Evolutionary conservation across 768 basidiomycete species (phyloP).

Genomic region (Clitopilus passeckerianus): DNA sequence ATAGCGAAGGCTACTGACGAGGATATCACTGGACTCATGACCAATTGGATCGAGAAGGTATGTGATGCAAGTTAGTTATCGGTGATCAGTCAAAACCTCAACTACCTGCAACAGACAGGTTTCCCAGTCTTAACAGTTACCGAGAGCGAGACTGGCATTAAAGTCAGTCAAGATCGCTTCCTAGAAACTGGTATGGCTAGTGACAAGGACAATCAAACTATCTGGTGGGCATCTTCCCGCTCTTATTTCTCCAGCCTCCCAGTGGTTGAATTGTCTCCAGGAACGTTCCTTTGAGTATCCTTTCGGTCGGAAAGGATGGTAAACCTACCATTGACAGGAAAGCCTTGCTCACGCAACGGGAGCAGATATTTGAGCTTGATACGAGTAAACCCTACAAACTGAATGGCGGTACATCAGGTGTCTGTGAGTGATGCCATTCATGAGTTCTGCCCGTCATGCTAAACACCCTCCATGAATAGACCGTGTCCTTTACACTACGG

Average conservation of each 20-base stretch:
- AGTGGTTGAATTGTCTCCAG: constrained; percentile 27
- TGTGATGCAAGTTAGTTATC: not conserved
- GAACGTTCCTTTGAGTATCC: constrained; percentile 76
- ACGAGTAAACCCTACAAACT: constrained; percentile 80
- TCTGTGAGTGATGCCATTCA: constrained; percentile 53
- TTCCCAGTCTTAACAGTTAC: constrained; percentile 89
- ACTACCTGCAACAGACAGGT: constrained; percentile 41
- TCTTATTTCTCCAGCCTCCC: not conserved
- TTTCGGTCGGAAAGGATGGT: constrained; percentile 55
- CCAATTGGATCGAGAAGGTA: constrained; percentile 87
- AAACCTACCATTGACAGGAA: constrained; percentile 54
- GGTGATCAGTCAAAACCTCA: not conserved
- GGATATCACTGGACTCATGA: constrained; percentile 79
- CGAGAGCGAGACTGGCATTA: constrained; percentile 67
- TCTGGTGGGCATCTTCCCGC: constrained; percentile 50
- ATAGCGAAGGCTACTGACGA: constrained; percentile 70
- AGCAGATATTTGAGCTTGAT: constrained; percentile 68
- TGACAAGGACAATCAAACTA: constrained; percentile 80
- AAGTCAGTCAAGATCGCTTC: constrained; percentile 88
- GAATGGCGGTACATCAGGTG: constrained; percentile 84
- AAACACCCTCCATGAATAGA: constrained; percentile 34
- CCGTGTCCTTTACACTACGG: constrained; percentile 82
- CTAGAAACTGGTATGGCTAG: constrained; percentile 77
- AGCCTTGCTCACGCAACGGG: constrained; percentile 62
- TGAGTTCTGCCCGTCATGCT: not conserved